phyloP scores from a whole-genome alignment of 164 flowering plant genomes.

The Cinnamomum micranthum region DNA sequence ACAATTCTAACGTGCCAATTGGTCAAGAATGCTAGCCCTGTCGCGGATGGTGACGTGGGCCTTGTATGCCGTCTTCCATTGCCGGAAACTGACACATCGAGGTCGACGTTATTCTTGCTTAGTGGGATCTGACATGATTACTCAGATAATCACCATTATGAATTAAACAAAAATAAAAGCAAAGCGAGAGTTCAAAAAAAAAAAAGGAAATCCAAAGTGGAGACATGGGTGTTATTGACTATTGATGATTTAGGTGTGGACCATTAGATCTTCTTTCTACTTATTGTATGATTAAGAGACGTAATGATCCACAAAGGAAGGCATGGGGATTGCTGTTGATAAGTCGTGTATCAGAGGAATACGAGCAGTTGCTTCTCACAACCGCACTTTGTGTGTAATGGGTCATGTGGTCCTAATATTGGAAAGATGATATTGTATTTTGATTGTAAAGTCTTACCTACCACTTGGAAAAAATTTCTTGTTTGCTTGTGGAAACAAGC shows the following conservation, averaged over 20 bases:
- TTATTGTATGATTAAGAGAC: neutral
- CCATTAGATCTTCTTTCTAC: neutral
- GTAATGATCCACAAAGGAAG: neutral
- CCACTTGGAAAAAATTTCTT: neutral
- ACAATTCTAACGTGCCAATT: neutral
- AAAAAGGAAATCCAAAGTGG: neutral
- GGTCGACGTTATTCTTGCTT: neutral
- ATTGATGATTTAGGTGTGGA: neutral
- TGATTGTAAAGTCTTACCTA: neutral
- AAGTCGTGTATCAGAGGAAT: neutral
- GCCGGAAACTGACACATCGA: neutral
- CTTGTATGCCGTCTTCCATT: neutral
- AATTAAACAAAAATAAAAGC: neutral
- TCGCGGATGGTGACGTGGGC: neutral
- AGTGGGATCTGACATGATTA: constrained; percentile 5
- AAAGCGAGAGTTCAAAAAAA: neutral
- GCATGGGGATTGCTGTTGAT: neutral
- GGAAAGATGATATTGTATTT: neutral
- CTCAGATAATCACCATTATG: neutral
- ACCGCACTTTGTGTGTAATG: neutral
- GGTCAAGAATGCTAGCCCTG: neutral
- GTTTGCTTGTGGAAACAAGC: neutral
- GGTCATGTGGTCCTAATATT: neutral
- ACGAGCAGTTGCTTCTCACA: constrained; percentile 2
- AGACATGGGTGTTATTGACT: neutral